phyloP scores from a whole-genome alignment of 2,329 filamentous ascomycete species.

The Rutstroemia sp. region DNA sequence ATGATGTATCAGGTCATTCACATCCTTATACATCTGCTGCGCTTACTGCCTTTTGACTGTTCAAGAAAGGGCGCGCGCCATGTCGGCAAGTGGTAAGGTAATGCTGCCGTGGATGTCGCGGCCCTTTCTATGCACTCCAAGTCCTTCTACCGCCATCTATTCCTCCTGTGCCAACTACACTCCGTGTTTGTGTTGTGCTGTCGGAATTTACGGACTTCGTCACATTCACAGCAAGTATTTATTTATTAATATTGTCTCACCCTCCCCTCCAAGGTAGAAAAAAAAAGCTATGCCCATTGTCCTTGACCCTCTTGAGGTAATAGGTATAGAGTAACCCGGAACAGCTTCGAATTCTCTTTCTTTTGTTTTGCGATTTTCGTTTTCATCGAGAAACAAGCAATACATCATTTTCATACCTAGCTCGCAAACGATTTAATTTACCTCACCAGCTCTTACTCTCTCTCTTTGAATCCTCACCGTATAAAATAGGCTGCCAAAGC shows the following conservation, averaged over 20 bases:
- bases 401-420: not conserved
- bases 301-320: not conserved
- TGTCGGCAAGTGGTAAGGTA: too few relatives aligned
- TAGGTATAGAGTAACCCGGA: not conserved
- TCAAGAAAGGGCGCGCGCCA: too few relatives aligned
- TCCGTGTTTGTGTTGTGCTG: not conserved
- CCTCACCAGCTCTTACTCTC: not conserved
- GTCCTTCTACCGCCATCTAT: too few relatives aligned
- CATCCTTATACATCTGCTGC: too few relatives aligned
- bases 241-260: not conserved
- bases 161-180: too few relatives aligned
- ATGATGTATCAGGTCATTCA: too few relatives aligned
- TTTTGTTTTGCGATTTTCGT: constrained; percentile 2
- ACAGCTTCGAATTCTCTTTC: not conserved
- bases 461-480: not conserved
- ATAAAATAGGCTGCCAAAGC: not conserved
- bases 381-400: not conserved
- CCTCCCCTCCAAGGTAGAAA: not conserved
- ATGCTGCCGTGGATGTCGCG: too few relatives aligned
- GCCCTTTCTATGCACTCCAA: too few relatives aligned
- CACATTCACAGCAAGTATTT: not conserved
- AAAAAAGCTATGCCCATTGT: not conserved
- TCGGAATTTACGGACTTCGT: not conserved
- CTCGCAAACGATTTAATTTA: not conserved
- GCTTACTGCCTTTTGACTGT: too few relatives aligned